Base-by-base conservation (phyloP, 2,329 filamentous ascomycete species). In the Botrytis porri region DNA sequence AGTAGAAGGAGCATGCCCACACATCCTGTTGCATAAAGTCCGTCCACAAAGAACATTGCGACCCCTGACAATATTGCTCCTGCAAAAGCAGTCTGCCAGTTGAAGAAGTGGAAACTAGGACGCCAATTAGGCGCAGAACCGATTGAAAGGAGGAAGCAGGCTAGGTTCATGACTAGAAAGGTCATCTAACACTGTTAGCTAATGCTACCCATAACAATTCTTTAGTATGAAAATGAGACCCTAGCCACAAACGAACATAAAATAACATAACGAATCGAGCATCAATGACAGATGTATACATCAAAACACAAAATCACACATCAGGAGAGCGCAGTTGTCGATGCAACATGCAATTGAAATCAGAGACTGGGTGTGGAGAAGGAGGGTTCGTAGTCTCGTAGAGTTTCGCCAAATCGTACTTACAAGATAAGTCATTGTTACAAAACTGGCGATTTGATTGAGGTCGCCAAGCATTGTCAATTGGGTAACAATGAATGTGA, bases 41-140 rank as follows among this genome's bases (percentile, higher is more conserved):
- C 92, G 80, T 97, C 93, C 37, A 97, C 93, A 80, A 97, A 96
- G 81, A 97, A 95, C 94, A 97, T 97, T 76, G 92, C 93, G 2
- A 87, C 87, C 0, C 91, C 92, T 37, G 93, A 95, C 25, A 92
- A 84, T n/a, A 96, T 77, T 12, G 93, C 90, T 7, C 94, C 94
- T 4, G 88, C 82, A 7, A 92, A 88, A 3, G 94, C 94, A 8
- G 93, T 95, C 80, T 94, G 89, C 90, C 93, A 95, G 75, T 89
- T 95, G 83, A 97, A 97, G 80, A 95, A 95, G 79, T 93, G 92
- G 82, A 97, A 97, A 0, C 92, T 93, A 0, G 94, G 94, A 37
- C 94, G 87, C 77, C 97, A 97, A 80, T 97, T 97, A 6, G 94
- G 94, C 0, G 94, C 94, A 0, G 94, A 95, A 1, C 93, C 92